Evolutionary conservation across 2,329 filamentous ascomycete species (phyloP), one percentile per base, ranked within the genome.

Genomic region (Sarocladium kiliense): DNA sequence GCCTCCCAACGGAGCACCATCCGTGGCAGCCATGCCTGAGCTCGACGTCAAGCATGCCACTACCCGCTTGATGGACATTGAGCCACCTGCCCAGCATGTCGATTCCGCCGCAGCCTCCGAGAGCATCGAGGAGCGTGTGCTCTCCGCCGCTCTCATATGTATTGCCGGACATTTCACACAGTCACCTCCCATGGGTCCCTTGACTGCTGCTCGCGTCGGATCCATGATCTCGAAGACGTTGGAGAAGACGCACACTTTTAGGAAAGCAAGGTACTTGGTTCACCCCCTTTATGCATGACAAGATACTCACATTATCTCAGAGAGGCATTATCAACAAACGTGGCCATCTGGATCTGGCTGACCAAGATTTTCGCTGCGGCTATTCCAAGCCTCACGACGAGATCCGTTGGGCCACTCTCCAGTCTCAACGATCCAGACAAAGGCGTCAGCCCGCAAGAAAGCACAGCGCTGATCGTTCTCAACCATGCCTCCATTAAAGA

Each of bases 261-360:
- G 81, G 56, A 80, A 84, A 58, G 80, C 84, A 32, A 76, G 83
- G 80, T 85, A 66, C 60, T 74, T 53, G 2, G 26, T 41, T 19
- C 9, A 25, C 12, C 39, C 1, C 12, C 16, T 54, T 10, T 30
- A 18, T 34, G 10, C n/a, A 23, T 53, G 21, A 26, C 21, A 37
- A 27, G 5, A 19, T 19, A 12, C 21, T 55, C 27, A 53, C 12
- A 25, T 19, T 19, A 12, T 10, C 36, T 14, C 57, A 85, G 81
- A 60, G 83, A 86, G 65, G 74, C 76, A 2, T 68, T 87, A 37
- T 82, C 82, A 3, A 77, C 77, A 57, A 87, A 86, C 60, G 78
- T 87, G 26, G 78, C 80, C 58, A 80, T 86, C 56, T 87, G 84
- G 84, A 79, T 86, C 61, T 84, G 82, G 72, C 71, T 87, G 57